Base-by-base conservation (phyloP, 1,139 yeast species). In the Taphrina betulina region DNA sequence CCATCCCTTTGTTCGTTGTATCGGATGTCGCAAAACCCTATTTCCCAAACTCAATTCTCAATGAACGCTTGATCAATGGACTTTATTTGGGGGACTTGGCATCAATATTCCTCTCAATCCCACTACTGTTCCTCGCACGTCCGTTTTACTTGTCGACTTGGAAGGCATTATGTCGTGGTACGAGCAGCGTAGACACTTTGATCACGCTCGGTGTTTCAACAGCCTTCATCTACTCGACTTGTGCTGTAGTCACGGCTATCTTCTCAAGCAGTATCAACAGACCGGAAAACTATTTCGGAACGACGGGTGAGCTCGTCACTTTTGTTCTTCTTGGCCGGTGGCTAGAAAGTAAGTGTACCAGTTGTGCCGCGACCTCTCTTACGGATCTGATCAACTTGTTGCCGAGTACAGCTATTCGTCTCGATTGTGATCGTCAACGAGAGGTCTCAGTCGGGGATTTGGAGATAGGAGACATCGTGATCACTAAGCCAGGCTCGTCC, bases 141-240 rank as follows among this genome's bases (percentile, higher is more conserved):
- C 65, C 71, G 35, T 92, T 88, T 65, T 80, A 81, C 67, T 72
- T 69, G 50, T 83, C 86, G 58, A 79, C 94, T 8, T 74, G 71
- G 64, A 77, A 77, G 44, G 83, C 95, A 12, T 60, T 88, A 16
- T 72, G 73, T 55, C 87, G 84, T 63, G 76, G 80, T 3, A 76
- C 84, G 50, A 95, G 96, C n/a, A 88, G 94, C 20, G 92, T 94
- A 97, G 98, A 94, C 69, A 88, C 90, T 1, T 75, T 94, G 60
- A 90, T 94, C 34, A 81, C 86, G 57, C 75, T 86, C 29, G 88
- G 96, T 2, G 89, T 96, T 0, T 73, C 83, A 50, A 80, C 86
- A 29, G 85, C 96, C 2, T 92, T 81, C 66, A 59, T 74, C 14
- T 92, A 87, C 65, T 88, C 96, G 0, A 65, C 85, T 0, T 68